phyloP scores from a whole-genome alignment of 306 rosid species.

The Prunus campanulata region DNA sequence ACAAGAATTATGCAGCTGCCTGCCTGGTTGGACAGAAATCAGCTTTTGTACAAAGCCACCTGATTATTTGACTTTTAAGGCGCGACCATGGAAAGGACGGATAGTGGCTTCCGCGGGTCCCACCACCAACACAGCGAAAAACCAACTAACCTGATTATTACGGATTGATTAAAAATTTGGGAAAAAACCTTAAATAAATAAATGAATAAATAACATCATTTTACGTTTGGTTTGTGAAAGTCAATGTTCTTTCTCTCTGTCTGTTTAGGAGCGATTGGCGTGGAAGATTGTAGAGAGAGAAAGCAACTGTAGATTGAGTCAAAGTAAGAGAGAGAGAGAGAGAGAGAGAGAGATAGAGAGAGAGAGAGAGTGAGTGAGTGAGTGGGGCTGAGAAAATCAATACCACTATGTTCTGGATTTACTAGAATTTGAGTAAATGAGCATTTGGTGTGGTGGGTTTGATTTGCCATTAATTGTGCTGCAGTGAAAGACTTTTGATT shows the following conservation, averaged over 20 bases:
- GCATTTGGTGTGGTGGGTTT: slow-evolving; percentile 37
- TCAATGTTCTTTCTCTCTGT: slow-evolving; percentile 60
- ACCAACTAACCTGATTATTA: slow-evolving; percentile 20
- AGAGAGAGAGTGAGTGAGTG: slow-evolving; percentile 6
- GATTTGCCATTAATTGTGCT: slow-evolving; percentile 37
- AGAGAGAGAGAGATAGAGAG: slow-evolving; percentile 8
- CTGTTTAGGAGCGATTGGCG: slow-evolving; percentile 28
- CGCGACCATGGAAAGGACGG: slow-evolving; percentile 19
- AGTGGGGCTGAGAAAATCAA: slow-evolving; percentile 17
- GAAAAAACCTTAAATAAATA: neutral
- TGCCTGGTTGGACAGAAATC: slow-evolving; percentile 54
- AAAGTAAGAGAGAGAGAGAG: neutral
- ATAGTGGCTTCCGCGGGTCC: slow-evolving; percentile 38
- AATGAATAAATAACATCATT: slow-evolving; percentile 14
- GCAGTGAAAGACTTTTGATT: slow-evolving; percentile 18
- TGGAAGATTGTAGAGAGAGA: slow-evolving; percentile 24
- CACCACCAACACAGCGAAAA: slow-evolving; percentile 24
- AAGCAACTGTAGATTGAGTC: slow-evolving; percentile 9
- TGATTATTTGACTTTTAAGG: slow-evolving; percentile 60
- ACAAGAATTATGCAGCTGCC: neutral
- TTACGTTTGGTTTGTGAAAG: slow-evolving; percentile 46
- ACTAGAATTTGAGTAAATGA: slow-evolving; percentile 28
- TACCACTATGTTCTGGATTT: slow-evolving; percentile 41
- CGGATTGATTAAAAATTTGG: slow-evolving; percentile 6
- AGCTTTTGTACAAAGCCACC: slow-evolving; percentile 52